These are phyloP conservation scores for Fraxinus pennsylvanica DNA, from an alignment of 257 asterid species.

Conservation along the genomic window DNA sequence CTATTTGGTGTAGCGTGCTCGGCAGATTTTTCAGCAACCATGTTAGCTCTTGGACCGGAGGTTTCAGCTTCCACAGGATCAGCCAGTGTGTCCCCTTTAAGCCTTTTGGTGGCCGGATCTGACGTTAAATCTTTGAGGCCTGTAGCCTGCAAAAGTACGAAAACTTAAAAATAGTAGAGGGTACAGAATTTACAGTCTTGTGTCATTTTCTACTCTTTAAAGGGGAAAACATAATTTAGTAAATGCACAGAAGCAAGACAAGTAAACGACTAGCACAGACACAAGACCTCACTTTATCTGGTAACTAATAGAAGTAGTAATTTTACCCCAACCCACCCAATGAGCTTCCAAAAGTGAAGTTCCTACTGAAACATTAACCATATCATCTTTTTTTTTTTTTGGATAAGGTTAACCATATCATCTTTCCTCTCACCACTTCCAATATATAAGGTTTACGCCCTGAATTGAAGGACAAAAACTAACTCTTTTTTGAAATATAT, in stretches of 20 bases:
- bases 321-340: constrained; percentile 6
- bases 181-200: background rate
- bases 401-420: background rate
- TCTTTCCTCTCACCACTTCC: background rate
- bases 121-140: constrained; percentile 58
- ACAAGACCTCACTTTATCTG: background rate
- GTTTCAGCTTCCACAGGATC: constrained; percentile 49
- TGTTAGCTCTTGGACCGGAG: constrained; percentile 41
- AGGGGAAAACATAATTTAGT: constrained; percentile 18
- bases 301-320: background rate
- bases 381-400: background rate
- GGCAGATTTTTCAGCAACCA: constrained; percentile 34
- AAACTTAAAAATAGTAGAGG: constrained; percentile 11
- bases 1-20: constrained; percentile 38
- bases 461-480: background rate
- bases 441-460: background rate
- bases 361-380: background rate
- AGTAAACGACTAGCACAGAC: background rate
- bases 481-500: background rate
- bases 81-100: constrained; percentile 42
- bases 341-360: background rate
- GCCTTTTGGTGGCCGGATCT: constrained; percentile 46
- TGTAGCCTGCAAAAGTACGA: constrained; percentile 55
- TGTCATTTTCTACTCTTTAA: background rate
- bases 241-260: background rate